phyloP scores from a whole-genome alignment of 179 eudicot species.

The Camellia oleifera region DNA sequence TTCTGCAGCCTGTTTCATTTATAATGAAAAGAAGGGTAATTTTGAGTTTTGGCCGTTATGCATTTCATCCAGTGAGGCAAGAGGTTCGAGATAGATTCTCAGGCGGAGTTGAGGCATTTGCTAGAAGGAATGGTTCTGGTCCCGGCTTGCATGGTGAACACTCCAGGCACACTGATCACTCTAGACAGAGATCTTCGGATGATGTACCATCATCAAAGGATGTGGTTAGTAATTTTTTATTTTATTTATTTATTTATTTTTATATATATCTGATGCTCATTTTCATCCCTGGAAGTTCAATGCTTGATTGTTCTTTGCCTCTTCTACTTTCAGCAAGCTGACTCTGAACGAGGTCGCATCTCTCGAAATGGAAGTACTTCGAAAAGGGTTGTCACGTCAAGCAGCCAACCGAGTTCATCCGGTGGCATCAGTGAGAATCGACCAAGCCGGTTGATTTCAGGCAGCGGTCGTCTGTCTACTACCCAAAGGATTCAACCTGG shows the following conservation, averaged over 20 bases:
- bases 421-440: slow-evolving; percentile 63
- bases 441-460: slow-evolving; percentile 37
- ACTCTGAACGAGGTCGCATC: slow-evolving; percentile 39
- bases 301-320: not conserved
- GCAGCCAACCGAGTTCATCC: slow-evolving; percentile 80
- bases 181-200: slow-evolving; percentile 59
- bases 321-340: slow-evolving; percentile 34
- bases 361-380: slow-evolving; percentile 64
- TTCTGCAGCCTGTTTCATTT: not conserved
- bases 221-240: slow-evolving; percentile 35
- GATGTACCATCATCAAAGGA: slow-evolving; percentile 63
- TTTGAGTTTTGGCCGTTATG: not conserved
- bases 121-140: slow-evolving; percentile 53
- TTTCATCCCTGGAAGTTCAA: not conserved
- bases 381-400: slow-evolving; percentile 57
- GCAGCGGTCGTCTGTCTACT: slow-evolving; percentile 51
- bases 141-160: slow-evolving; percentile 41
- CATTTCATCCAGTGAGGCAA: slow-evolving; percentile 43
- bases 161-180: slow-evolving; percentile 44
- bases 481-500: slow-evolving; percentile 72
- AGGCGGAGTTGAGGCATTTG: slow-evolving; percentile 63
- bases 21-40: not conserved
- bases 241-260: not conserved
- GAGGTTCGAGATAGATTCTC: slow-evolving; percentile 60
- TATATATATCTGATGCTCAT: not conserved